A percentile compares a stretch with the other conserved stretches of the same genome.
phyloP scores from a whole-genome alignment of 768 basidiomycete genomes.

The Tubosaeta brunneosetosa region DNA sequence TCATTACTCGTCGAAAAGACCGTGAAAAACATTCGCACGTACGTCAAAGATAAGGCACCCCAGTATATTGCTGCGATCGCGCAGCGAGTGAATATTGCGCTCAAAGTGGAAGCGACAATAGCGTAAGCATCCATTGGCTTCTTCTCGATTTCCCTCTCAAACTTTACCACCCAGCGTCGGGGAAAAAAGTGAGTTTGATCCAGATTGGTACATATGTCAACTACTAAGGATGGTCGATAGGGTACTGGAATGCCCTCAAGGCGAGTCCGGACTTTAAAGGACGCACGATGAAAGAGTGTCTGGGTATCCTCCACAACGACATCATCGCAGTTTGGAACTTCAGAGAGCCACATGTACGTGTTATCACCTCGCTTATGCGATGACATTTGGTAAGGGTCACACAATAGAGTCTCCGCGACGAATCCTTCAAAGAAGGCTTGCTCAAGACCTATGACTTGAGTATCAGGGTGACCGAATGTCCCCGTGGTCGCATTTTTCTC shows the following conservation, averaged over 20 bases:
- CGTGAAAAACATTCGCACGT: not conserved
- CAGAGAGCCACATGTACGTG: slow-evolving; percentile 1
- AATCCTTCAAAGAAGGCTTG: not conserved
- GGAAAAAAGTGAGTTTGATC: not conserved
- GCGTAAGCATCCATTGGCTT: not conserved
- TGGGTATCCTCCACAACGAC: slow-evolving; percentile 3
- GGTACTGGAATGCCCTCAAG: not conserved
- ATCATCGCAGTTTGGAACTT: slow-evolving; percentile 7
- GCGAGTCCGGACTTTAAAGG: not conserved
- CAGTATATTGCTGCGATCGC: slow-evolving; percentile 1
- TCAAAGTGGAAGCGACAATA: not conserved
- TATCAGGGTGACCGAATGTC: no score
- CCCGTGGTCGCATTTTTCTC: no score
- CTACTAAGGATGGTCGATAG: not conserved
- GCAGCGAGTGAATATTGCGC: slow-evolving; percentile 1
- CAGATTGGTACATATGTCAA: not conserved
- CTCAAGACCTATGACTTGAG: not conserved
- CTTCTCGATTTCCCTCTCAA: not conserved
- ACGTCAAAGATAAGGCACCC: not conserved
- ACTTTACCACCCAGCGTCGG: not conserved
- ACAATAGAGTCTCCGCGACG: not conserved
- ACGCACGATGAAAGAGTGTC: not conserved
- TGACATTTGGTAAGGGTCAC: not conserved
- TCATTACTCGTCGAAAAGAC: not conserved
- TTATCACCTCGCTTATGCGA: not conserved